These are phyloP conservation scores for Lactuca sativa DNA, from an alignment of 129 eudicot species.

Conservation along the genomic window DNA sequence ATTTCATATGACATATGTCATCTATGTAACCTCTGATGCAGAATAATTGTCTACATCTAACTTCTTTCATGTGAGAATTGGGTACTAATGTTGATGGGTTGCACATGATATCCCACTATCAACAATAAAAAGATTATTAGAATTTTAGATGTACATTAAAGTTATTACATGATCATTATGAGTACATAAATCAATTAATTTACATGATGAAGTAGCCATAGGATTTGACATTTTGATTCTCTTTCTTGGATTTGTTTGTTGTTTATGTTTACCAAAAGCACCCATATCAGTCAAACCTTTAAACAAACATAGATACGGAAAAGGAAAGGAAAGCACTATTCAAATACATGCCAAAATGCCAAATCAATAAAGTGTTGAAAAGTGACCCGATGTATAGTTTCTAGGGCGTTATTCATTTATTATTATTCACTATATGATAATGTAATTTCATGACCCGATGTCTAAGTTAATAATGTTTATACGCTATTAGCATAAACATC, in stretches of 20 bases:
- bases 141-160: too few relatives aligned
- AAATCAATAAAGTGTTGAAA: background rate
- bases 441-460: too few relatives aligned
- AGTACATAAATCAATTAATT: conserved; percentile 2
- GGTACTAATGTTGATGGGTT: background rate
- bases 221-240: background rate
- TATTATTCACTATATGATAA: too few relatives aligned
- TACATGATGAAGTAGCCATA: background rate
- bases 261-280: conserved; percentile 13
- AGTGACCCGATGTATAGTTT: too few relatives aligned
- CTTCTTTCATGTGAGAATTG: background rate
- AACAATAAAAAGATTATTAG: background rate
- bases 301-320: conserved; percentile 1
- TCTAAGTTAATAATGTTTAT: too few relatives aligned
- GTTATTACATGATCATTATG: conserved; percentile 3
- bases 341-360: conserved; percentile 13
- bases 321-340: background rate
- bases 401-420: too few relatives aligned
- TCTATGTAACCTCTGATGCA: too few relatives aligned
- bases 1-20: too few relatives aligned
- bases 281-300: conserved; percentile 12
- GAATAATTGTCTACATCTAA: too few relatives aligned
- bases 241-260: conserved; percentile 4
- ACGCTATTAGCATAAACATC: too few relatives aligned
- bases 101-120: background rate